phyloP scores from a whole-genome alignment of 2,329 filamentous ascomycete species.

The Alternaria metachromatica region DNA sequence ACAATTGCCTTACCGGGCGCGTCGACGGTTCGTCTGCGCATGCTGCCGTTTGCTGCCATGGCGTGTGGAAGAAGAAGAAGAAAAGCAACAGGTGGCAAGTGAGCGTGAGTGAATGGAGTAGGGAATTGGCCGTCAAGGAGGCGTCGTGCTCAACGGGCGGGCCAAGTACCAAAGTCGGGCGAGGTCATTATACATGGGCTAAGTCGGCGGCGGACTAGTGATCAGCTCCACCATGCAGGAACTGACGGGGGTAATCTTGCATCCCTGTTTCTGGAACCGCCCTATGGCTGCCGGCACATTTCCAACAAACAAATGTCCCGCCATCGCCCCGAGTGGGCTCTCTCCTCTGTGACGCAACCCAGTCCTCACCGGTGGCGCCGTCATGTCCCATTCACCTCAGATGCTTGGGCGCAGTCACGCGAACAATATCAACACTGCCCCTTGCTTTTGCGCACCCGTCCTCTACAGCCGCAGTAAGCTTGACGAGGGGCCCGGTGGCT shows the following conservation, averaged over 20 bases:
- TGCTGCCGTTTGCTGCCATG: slow-evolving; percentile 37
- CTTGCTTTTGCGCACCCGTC: background rate
- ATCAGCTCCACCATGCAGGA: slow-evolving; percentile 25
- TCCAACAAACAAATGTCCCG: slow-evolving; percentile 9
- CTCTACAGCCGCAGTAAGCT: background rate
- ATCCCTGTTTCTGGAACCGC: slow-evolving; percentile 21
- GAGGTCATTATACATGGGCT: slow-evolving; percentile 21
- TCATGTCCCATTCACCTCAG: background rate
- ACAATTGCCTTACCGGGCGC: slow-evolving; percentile 28
- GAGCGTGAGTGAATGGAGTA: background rate
- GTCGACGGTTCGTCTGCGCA: slow-evolving; percentile 31
- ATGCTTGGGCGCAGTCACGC: background rate
- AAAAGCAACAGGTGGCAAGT: background rate
- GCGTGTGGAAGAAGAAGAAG: background rate
- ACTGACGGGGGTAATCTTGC: slow-evolving; percentile 11
- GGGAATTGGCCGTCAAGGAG: slow-evolving; percentile 14
- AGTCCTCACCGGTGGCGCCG: background rate
- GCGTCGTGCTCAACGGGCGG: slow-evolving; percentile 4
- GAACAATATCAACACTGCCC: slow-evolving; percentile 17
- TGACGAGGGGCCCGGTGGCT: background rate
- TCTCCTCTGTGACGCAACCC: background rate
- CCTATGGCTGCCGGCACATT: slow-evolving; percentile 21
- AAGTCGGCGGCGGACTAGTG: slow-evolving; percentile 14
- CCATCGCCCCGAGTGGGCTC: slow-evolving; percentile 1
- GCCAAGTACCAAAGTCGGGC: slow-evolving; percentile 9